Evolutionary conservation across 2,329 filamentous ascomycete genomes (phyloP).

Genomic region (Fonsecaea pedrosoi): DNA sequence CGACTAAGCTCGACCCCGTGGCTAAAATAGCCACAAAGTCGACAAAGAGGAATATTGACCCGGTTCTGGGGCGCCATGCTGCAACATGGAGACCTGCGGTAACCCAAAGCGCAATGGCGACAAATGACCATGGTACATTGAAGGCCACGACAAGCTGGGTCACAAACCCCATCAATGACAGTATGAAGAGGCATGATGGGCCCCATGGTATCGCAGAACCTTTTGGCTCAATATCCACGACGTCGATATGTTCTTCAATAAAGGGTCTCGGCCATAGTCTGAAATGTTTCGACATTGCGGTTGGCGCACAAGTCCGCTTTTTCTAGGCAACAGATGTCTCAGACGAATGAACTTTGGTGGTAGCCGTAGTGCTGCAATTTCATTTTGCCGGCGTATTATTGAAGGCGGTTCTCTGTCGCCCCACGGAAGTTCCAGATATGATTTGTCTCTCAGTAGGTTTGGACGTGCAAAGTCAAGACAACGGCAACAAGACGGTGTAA

Average conservation of each 20-base stretch:
- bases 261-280: constrained; percentile 33
- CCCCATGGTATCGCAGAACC: constrained; percentile 18
- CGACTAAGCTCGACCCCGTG: constrained; percentile 17
- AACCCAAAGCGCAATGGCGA: constrained; percentile 25
- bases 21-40: constrained; percentile 19
- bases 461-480: too few relatives aligned
- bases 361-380: background rate
- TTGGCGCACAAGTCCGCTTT: constrained; percentile 12
- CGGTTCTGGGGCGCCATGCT: constrained; percentile 29
- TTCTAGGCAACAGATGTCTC: background rate
- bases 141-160: constrained; percentile 30
- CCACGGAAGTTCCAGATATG: too few relatives aligned
- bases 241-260: constrained; percentile 33
- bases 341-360: background rate
- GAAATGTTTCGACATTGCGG: constrained; percentile 1
- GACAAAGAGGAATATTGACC: constrained; percentile 29
- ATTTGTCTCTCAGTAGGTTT: too few relatives aligned
- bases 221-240: constrained; percentile 10
- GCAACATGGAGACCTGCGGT: constrained; percentile 17
- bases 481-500: too few relatives aligned
- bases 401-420: background rate
- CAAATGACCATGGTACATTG: constrained; percentile 21
- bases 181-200: constrained; percentile 21
- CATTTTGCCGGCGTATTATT: background rate
- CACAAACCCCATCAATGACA: constrained; percentile 27